Conservation (phyloP, 805 yeast species). For the Nakazawaea pomicola region DNA sequence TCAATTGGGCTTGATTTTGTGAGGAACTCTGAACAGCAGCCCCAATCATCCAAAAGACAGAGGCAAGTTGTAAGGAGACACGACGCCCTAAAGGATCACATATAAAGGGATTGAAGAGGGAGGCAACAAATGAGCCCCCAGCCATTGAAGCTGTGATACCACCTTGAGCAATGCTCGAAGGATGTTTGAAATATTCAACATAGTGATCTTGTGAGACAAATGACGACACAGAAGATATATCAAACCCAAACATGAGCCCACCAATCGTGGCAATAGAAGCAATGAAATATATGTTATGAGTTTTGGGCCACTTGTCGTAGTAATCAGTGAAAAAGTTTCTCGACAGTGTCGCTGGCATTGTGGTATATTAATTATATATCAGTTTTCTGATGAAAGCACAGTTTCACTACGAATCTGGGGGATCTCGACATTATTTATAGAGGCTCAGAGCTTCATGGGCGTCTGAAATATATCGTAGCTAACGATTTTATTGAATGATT, state of each 20-base stretch:
- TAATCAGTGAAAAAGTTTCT: no score
- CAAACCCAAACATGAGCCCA: slow-evolving; percentile 74
- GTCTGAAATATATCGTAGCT: no score
- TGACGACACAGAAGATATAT: slow-evolving; percentile 72
- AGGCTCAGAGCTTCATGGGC: no score
- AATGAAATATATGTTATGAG: slow-evolving; percentile 53
- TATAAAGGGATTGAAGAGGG: slow-evolving; percentile 25
- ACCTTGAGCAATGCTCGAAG: slow-evolving; percentile 59
- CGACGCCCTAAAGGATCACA: slow-evolving; percentile 43
- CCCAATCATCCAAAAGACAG: slow-evolving; percentile 24
- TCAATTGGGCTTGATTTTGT: slow-evolving; percentile 37
- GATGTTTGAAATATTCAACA: slow-evolving; percentile 43
- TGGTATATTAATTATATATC: no score
- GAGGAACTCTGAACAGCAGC: slow-evolving; percentile 19
- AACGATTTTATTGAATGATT: no score
- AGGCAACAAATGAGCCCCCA: slow-evolving; percentile 49
- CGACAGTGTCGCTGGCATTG: no score
- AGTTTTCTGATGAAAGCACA: no score
- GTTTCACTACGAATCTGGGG: no score
- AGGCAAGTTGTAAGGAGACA: slow-evolving; percentile 25
- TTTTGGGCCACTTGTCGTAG: slow-evolving; percentile 25
- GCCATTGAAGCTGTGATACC: slow-evolving; percentile 73
- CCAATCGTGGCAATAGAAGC: slow-evolving; percentile 57
- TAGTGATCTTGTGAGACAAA: slow-evolving; percentile 53
- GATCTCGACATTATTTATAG: no score